Conservation (phyloP, 2,329 filamentous ascomycete genomes). For the Colletotrichum sojae region DNA sequence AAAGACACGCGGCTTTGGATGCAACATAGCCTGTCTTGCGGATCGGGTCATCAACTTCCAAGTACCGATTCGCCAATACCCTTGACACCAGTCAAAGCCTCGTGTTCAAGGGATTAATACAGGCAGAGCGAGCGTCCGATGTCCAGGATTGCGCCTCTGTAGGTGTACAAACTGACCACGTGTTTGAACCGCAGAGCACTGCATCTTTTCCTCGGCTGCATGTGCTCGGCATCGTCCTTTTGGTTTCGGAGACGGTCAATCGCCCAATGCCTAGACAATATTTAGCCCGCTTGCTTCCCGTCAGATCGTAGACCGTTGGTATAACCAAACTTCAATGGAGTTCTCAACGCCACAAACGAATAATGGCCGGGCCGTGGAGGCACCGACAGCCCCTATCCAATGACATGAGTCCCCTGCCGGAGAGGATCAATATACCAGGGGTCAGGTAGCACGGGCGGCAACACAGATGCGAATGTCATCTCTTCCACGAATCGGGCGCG, state of each 20-base stretch:
- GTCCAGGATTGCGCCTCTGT: too few relatives aligned
- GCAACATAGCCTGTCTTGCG: neutral
- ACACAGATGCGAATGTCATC: neutral
- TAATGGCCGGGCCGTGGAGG: neutral
- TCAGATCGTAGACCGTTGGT: neutral
- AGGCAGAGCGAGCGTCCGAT: too few relatives aligned
- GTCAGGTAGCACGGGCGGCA: conserved; percentile 27
- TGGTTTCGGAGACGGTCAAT: too few relatives aligned
- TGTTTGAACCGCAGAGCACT: neutral
- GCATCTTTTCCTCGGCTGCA: conserved; percentile 20
- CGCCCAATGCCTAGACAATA: too few relatives aligned
- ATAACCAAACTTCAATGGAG: neutral
- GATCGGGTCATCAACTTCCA: too few relatives aligned
- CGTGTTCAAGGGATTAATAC: too few relatives aligned
- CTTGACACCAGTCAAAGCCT: too few relatives aligned
- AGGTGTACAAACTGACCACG: neutral
- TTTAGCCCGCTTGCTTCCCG: too few relatives aligned
- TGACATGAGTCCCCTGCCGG: neutral
- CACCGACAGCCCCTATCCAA: neutral
- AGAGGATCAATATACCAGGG: neutral
- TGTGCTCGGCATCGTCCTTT: neutral
- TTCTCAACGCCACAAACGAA: neutral
- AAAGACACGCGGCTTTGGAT: neutral
- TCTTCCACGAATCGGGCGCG: conserved; percentile 26
- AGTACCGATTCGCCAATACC: too few relatives aligned